Base-by-base conservation (phyloP, 352 stramenopile species). In the Phytophthora sp. region DNA sequence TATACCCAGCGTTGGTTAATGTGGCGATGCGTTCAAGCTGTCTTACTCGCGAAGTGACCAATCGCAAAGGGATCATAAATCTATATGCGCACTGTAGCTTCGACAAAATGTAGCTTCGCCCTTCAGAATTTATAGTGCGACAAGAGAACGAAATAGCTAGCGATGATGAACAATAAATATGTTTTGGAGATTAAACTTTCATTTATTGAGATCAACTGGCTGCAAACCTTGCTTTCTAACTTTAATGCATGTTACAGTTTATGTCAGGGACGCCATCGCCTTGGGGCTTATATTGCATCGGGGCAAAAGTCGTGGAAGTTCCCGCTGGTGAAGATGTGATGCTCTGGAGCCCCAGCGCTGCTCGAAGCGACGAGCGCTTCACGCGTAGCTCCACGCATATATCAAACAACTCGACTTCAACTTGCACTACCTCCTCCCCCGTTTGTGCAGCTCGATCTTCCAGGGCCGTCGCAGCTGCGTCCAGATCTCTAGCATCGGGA, bases 51-150 rank as follows among this genome's bases (percentile, higher is more conserved):
- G 29, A 38, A 51, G 6, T 24, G 23, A 35, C n/a, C 20, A 16
- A 50, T 18, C n/a, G 23, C 3, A 7, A 50, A n/a, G 18, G n/a
- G n/a, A 23, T 38, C 45, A 13, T 54, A 29, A 46, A 46, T 21
- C 16, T 63, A 1, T 54, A 54, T 12, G 41, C 41, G 15, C 39
- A 63, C 20, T 63, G 41, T 23, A 41, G 54, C n/a, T 62, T 54
- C 33, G 12, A 39, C 18, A 42, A 54, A 29, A 54, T 38, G 31
- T 38, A 7, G 24, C 31, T 65, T 33, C 55, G 41, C 11, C 2
- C 8, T 46, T 63, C 30, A 7, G 20, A 54, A 42, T 63, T 59
- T 12, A 49, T 33, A 15, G 4, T 45, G 47, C 31, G 4, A 1
- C n/a, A n/a, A n/a, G n/a, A n/a, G n/a, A n/a, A n/a, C 35, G 33